Evolutionary conservation across 2,329 filamentous ascomycete species (phyloP).

Genomic region (Apiospora rasikravindrae): DNA sequence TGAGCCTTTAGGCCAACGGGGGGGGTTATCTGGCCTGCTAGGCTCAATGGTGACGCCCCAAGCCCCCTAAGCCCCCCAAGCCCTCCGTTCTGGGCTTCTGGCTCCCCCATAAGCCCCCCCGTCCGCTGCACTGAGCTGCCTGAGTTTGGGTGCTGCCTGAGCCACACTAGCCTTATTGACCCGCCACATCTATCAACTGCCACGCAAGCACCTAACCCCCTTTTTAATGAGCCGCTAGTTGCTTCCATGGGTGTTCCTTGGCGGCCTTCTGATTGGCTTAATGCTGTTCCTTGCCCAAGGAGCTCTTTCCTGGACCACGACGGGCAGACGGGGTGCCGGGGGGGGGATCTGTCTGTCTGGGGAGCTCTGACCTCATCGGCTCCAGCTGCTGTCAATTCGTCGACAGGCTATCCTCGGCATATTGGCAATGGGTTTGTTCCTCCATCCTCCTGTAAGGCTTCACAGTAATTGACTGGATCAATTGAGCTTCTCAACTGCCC

Average conservation of each 20-base stretch:
- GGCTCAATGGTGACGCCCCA: not conserved
- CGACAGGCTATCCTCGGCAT: slow-evolving; percentile 23
- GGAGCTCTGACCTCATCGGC: slow-evolving; percentile 24
- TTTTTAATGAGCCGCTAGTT: slow-evolving; percentile 9
- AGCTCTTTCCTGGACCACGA: not conserved
- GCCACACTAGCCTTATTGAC: slow-evolving; percentile 6
- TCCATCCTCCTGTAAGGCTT: not conserved
- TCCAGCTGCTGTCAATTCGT: slow-evolving; percentile 7
- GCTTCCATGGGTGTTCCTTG: not conserved
- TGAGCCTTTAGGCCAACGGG: slow-evolving; percentile 3
- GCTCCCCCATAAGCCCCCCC: not conserved
- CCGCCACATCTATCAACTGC: slow-evolving; percentile 10
- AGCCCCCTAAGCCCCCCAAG: not conserved
- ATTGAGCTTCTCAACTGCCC: not conserved
- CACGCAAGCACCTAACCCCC: slow-evolving; percentile 14
- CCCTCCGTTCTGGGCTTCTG: not conserved
- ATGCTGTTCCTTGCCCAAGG: not conserved
- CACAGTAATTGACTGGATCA: slow-evolving; percentile 6
- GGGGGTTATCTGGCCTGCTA: not conserved
- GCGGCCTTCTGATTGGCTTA: not conserved
- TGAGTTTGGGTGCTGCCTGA: not conserved
- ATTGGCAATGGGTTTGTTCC: not conserved
- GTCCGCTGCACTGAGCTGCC: not conserved
- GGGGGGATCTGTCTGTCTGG: not conserved
- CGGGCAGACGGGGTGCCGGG: not conserved